These are phyloP conservation scores for Phlegmacium glaucopus DNA, from an alignment of 768 basidiomycete species.

Conservation along the genomic window DNA sequence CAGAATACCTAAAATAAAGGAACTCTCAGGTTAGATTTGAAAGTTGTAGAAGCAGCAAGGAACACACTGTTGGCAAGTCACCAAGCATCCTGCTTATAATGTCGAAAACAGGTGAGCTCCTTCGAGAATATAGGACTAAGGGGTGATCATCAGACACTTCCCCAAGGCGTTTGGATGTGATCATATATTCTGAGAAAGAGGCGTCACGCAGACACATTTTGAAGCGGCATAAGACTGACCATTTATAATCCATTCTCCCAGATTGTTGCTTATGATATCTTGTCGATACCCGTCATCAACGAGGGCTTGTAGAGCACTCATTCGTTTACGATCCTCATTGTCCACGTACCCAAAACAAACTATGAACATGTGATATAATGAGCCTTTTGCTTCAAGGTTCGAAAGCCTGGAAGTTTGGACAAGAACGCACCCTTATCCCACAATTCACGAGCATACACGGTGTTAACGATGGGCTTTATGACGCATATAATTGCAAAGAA, in stretches of 20 bases:
- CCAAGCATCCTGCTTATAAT: conserved; percentile 17
- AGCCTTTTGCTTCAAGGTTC: background rate
- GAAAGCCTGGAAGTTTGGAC: background rate
- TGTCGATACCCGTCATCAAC: conserved; percentile 25
- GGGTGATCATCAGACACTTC: conserved; percentile 20
- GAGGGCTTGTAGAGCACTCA: conserved; percentile 28
- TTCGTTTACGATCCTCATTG: conserved; percentile 25
- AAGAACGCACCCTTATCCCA: conserved; percentile 27
- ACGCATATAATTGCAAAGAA: conserved; percentile 33
- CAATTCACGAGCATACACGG: conserved; percentile 14
- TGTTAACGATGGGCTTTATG: conserved; percentile 24
- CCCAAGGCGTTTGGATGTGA: conserved; percentile 19
- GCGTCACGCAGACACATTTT: background rate
- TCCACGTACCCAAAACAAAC: conserved; percentile 27
- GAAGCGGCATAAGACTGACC: conserved; percentile 15
- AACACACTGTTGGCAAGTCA: conserved; percentile 30
- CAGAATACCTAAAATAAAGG: conserved; percentile 30
- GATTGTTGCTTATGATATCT: conserved; percentile 36
- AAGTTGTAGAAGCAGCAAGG: background rate
- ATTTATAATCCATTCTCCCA: conserved; percentile 27
- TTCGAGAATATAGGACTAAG: conserved; percentile 11
- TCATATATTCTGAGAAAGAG: conserved; percentile 25
- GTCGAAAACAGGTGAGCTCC: conserved; percentile 8
- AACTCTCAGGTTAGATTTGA: background rate
- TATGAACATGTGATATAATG: too few species aligned